These are phyloP conservation scores for Euclidium syriacum DNA, from an alignment of 345 rosid genomes.

Conservation along the genomic window DNA sequence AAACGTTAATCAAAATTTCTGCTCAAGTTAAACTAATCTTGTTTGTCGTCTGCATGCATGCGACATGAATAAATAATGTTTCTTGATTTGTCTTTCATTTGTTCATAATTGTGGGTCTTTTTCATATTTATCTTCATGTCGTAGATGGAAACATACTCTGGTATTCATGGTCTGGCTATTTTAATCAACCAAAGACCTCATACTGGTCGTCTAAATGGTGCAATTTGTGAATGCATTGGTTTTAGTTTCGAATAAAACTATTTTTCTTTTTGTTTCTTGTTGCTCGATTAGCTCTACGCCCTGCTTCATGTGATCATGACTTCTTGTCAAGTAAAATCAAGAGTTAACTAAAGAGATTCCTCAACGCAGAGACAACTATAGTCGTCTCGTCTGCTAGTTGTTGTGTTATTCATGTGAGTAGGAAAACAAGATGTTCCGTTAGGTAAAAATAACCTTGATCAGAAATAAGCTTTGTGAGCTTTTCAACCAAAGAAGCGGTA, in stretches of 20 bases:
- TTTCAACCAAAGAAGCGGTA: no score
- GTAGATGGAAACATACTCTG: conserved; percentile 96
- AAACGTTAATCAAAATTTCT: conserved; percentile 33
- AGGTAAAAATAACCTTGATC: no score
- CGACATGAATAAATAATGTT: no score
- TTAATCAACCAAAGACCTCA: conserved; percentile 65
- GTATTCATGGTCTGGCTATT: conserved; percentile 95
- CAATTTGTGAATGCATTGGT: conserved; percentile 65
- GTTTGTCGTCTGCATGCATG: not conserved
- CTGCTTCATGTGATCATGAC: no score
- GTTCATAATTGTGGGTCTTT: not conserved
- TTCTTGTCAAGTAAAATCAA: no score
- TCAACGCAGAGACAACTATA: no score
- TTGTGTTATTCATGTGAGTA: no score
- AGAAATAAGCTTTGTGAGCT: no score
- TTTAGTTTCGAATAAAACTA: conserved; percentile 50
- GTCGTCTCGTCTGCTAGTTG: no score
- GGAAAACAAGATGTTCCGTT: no score
- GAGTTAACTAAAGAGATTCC: no score
- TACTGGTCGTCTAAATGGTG: conserved; percentile 74
- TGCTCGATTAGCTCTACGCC: not conserved
- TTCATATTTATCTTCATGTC: conserved; percentile 20
- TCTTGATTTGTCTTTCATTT: conserved; percentile 2
- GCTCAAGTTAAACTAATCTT: not conserved
- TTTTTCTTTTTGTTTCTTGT: not conserved